Conservation (phyloP, 179 eudicot species). For the Drosera spatulata region DNA sequence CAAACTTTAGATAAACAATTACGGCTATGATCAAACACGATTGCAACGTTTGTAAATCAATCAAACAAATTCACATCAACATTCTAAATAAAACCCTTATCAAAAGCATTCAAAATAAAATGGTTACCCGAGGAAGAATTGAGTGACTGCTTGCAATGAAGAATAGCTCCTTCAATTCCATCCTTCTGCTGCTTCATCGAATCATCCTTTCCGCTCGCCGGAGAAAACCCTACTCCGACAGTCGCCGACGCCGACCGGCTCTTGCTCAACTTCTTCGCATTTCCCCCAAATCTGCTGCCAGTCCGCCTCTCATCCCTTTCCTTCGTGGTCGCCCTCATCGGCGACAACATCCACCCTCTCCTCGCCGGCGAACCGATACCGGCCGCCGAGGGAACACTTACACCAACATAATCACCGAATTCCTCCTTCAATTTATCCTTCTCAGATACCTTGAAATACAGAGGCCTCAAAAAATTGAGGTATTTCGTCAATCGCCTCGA, state of each 20-base stretch:
- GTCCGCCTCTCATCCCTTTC: background rate
- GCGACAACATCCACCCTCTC: conserved; percentile 5
- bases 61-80: too few species aligned
- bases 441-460: conserved; percentile 28
- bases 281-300: conserved; percentile 28
- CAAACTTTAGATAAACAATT: too few species aligned
- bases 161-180: conserved; percentile 83
- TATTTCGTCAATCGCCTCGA: conserved; percentile 36
- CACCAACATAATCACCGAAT: conserved; percentile 3
- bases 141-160: conserved; percentile 67
- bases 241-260: conserved; percentile 32
- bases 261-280: conserved; percentile 37
- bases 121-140: conserved; percentile 14
- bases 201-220: conserved; percentile 9
- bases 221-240: conserved; percentile 16
- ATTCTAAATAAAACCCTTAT: too few species aligned
- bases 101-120: too few species aligned
- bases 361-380: background rate
- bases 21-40: too few species aligned
- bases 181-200: conserved; percentile 36
- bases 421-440: conserved; percentile 3
- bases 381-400: conserved; percentile 11
- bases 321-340: background rate
- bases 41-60: too few species aligned
- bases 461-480: conserved; percentile 36